Evolutionary conservation across 2,329 filamentous ascomycete species (phyloP).

Genomic region (Alternaria infectoria): DNA sequence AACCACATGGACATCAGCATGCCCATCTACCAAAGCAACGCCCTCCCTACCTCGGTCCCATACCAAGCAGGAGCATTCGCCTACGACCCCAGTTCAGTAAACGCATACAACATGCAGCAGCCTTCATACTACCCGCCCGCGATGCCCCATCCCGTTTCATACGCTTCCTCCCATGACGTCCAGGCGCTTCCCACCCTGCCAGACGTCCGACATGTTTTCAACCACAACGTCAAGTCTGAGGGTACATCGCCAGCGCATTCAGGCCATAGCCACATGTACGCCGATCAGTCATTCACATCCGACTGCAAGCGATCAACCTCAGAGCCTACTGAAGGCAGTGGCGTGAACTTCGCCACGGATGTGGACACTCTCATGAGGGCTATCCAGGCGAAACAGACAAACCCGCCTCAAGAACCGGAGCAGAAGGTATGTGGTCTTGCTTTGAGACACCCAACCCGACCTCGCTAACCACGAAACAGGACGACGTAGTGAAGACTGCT

Average conservation of each 20-base stretch:
- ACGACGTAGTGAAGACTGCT: constrained; percentile 32
- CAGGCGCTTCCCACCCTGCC: constrained; percentile 36
- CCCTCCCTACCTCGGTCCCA: constrained; percentile 38
- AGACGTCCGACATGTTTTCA: constrained; percentile 38
- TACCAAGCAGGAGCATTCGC: constrained; percentile 47
- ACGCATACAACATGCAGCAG: constrained; percentile 47
- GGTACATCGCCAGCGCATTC: constrained; percentile 51
- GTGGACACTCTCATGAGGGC: constrained; percentile 89
- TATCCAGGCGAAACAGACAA: constrained; percentile 72
- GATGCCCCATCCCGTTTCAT: constrained; percentile 36
- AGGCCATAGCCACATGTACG: constrained; percentile 48
- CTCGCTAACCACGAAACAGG: constrained; percentile 20
- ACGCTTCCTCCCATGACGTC: constrained; percentile 24
- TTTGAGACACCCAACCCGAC: too few species aligned
- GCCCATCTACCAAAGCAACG: constrained; percentile 42
- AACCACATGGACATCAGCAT: constrained; percentile 45
- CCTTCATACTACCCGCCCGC: constrained; percentile 36
- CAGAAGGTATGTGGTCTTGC: constrained; percentile 38
- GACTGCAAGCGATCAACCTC: constrained; percentile 56
- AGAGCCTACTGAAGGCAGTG: constrained; percentile 48
- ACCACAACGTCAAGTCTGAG: constrained; percentile 53
- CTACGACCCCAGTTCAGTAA: constrained; percentile 41
- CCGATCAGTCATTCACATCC: constrained; percentile 38
- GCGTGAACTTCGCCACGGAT: constrained; percentile 76
- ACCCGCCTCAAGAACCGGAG: constrained; percentile 39